A percentile compares a stretch with the other conserved stretches of the same genome.
These are phyloP conservation scores for Fonsecaea pedrosoi DNA, from an alignment of 2,329 filamentous ascomycete genomes.

Conservation along the genomic window DNA sequence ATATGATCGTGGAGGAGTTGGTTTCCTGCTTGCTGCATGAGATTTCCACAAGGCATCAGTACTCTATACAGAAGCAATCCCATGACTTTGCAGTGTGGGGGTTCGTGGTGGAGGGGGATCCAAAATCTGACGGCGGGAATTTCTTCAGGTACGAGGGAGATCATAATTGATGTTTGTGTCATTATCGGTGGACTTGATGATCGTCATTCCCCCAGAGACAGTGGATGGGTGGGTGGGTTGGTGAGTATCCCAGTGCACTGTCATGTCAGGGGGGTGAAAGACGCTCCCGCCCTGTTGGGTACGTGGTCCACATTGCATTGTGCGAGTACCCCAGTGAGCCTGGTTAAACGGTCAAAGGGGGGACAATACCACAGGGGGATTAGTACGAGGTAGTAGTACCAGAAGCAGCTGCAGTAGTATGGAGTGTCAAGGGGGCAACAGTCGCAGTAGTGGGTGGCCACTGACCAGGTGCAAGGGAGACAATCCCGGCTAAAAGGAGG, in stretches of 20 bases:
- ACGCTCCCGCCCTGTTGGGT: neutral
- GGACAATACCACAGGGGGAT: neutral
- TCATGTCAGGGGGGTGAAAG: neutral
- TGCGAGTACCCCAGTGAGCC: neutral
- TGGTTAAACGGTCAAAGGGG: neutral
- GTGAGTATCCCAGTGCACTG: neutral
- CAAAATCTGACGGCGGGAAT: conserved; percentile 2
- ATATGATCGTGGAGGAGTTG: no score
- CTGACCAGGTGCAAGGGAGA: neutral
- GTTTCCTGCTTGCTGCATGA: no score
- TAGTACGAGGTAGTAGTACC: no score
- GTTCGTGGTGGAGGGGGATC: no score
- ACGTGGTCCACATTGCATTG: neutral
- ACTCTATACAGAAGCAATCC: no score
- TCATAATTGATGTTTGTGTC: neutral
- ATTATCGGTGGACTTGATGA: neutral
- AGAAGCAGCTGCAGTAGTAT: neutral
- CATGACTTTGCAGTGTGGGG: no score
- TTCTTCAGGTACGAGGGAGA: no score
- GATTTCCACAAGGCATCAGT: no score
- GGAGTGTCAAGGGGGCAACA: no score
- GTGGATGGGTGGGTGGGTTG: no score
- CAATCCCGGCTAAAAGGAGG: neutral
- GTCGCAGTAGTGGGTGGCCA: neutral
- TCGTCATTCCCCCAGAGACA: neutral